phyloP scores from a whole-genome alignment of 2,329 filamentous ascomycete genomes.

The Fusarium nanum region DNA sequence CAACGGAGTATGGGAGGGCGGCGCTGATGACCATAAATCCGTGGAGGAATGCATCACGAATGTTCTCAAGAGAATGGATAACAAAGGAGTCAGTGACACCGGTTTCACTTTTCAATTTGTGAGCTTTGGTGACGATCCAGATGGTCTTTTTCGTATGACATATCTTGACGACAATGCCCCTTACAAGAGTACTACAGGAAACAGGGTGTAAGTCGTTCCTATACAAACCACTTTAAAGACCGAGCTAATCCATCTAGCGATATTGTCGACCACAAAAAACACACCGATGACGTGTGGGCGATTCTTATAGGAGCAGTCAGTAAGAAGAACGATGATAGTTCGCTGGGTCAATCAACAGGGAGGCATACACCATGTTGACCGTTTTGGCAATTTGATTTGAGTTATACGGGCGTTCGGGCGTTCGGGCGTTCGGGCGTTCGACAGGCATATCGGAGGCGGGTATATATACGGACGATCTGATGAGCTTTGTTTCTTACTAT shows the following conservation, averaged over 20 bases:
- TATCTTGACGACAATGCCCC: conserved; percentile 23
- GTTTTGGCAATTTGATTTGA: background rate
- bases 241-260: background rate
- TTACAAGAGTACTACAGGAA: background rate
- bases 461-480: background rate
- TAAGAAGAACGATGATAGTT: background rate
- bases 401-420: background rate
- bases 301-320: conserved; percentile 21
- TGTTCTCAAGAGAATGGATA: background rate
- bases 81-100: background rate
- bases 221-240: rapidly evolving
- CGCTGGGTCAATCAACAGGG: background rate
- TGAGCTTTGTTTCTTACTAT: background rate
- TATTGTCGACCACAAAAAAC: conserved; percentile 29
- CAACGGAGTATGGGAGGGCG: conserved; percentile 11
- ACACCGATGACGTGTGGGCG: conserved; percentile 4
- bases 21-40: rapidly evolving
- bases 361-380: background rate
- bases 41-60: background rate
- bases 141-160: conserved; percentile 1
- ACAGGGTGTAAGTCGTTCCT: background rate
- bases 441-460: rapidly evolving
- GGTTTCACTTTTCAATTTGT: conserved; percentile 27
- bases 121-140: conserved; percentile 22
- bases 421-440: background rate